Base-by-base conservation (phyloP, 176 grass and related monocot genomes). In the Paspalum vaginatum region DNA sequence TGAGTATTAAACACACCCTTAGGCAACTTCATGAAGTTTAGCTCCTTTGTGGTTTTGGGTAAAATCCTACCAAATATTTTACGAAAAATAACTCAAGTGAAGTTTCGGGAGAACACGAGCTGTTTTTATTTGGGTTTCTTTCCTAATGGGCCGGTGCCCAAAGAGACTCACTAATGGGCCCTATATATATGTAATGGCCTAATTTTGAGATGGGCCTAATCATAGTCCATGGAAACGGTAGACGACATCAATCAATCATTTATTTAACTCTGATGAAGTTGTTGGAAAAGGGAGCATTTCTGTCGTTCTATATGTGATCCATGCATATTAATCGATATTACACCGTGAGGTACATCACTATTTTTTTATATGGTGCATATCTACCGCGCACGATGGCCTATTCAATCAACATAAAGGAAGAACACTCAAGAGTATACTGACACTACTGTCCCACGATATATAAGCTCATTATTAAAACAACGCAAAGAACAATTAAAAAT, bases 221-320 rank as follows among this genome's bases (percentile, higher is more conserved):
- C 26, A 78, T 38, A 65, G 14, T 52, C 61, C 61, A 79, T 53
- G 76, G 8, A 52, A 78, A 79, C 20, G 7, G 61, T 24, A 18
- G 7, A 14, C 76, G 7, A 14, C 76, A 65, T 6, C 76, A 66
- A 53, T 24, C 61, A 65, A 68, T 68, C 41, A 26, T 26, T n/a
- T n/a, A n/a, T n/a, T 65, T 9, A 37, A 13, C 6, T 65, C 51
- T 51, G 13, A n/a, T 51, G 40, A 78, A 78, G 48, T 41, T 78
- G 17, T 20, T 37, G 27, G 9, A 13, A 78, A n/a, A 51, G 10
- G 10, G 57, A 5, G 0, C 0, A 14, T 32, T 48, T 47, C 16
- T 40, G 37, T 58, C n/a, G 3, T 32, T 32, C 32, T 32, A 32
- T 32, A 1, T 32, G 32, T 32, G 32, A 32, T 32, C 32, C 32